A percentile compares a stretch with the other conserved stretches of the same genome.
Conservation (phyloP, 345 rosid species). For the Gossypium ekmanianum region DNA sequence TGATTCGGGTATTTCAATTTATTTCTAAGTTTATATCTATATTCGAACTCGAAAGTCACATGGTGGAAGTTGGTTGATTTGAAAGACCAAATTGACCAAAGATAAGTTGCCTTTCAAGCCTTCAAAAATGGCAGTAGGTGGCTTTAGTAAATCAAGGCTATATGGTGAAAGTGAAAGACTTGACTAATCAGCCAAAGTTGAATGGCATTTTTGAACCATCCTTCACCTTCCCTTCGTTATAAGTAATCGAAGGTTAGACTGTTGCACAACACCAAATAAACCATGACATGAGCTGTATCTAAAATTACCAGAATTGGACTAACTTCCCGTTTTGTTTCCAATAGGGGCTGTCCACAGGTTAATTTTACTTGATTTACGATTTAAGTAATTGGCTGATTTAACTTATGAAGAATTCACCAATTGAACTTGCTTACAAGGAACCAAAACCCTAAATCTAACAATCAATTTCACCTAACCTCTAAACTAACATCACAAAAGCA, state of each 20-base stretch:
- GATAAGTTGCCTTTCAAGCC: constrained; percentile 9
- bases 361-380: too few relatives aligned
- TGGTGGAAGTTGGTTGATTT: background rate
- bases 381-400: too few relatives aligned
- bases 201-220: constrained; percentile 7
- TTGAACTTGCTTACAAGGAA: background rate
- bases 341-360: too few relatives aligned
- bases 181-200: constrained; percentile 8
- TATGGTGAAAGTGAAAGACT: constrained; percentile 18
- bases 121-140: background rate
- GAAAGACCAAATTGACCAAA: background rate
- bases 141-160: background rate
- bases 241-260: constrained; percentile 15
- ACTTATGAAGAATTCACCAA: background rate
- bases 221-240: constrained; percentile 7
- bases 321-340: background rate
- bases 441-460: background rate
- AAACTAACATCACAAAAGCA: background rate
- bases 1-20: too few relatives aligned
- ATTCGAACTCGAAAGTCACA: background rate
- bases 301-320: background rate
- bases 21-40: too few relatives aligned
- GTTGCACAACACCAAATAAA: background rate
- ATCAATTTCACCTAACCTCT: background rate
- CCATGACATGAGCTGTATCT: background rate